A percentile compares a stretch with the other conserved stretches of the same genome.
phyloP scores from a whole-genome alignment of 202 grass and related monocot species.

The Hordeum pubiflorum region DNA sequence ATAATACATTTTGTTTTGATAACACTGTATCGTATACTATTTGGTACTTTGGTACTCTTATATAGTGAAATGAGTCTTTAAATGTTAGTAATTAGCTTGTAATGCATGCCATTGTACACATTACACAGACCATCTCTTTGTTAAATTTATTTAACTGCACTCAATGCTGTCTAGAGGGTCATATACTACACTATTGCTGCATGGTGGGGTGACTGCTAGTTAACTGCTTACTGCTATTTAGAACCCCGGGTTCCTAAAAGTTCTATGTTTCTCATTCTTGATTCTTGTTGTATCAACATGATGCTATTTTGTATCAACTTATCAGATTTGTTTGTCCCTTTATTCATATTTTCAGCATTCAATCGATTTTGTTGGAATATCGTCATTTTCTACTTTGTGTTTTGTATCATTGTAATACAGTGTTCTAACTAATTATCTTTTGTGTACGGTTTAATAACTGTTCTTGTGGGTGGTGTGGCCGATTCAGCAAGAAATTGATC shows the following conservation, averaged over 20 bases:
- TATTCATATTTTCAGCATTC: neutral
- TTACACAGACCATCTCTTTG: neutral
- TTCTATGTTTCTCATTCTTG: neutral
- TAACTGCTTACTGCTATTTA: neutral
- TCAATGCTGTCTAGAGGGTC: neutral
- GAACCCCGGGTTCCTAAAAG: neutral
- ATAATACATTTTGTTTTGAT: neutral
- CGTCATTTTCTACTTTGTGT: neutral
- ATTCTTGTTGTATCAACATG: slow-evolving; percentile 13
- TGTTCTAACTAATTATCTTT: slow-evolving; percentile 27
- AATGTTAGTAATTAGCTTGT: neutral
- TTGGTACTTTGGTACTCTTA: too few species aligned
- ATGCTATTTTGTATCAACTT: neutral
- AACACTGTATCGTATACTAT: neutral
- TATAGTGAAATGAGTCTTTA: neutral
- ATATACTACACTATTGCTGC: neutral
- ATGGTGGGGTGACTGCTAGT: neutral
- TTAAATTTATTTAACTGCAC: neutral
- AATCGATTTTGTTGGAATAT: neutral
- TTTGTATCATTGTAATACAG: neutral
- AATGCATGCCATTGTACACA: neutral
- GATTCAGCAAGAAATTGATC: slow-evolving; percentile 99
- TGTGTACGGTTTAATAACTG: slow-evolving; percentile 30
- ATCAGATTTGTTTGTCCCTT: neutral
- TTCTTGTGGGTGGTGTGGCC: slow-evolving; percentile 29